Evolutionary conservation across 2,329 filamentous ascomycete genomes (phyloP).

Genomic region (Stromatinia cepivora): DNA sequence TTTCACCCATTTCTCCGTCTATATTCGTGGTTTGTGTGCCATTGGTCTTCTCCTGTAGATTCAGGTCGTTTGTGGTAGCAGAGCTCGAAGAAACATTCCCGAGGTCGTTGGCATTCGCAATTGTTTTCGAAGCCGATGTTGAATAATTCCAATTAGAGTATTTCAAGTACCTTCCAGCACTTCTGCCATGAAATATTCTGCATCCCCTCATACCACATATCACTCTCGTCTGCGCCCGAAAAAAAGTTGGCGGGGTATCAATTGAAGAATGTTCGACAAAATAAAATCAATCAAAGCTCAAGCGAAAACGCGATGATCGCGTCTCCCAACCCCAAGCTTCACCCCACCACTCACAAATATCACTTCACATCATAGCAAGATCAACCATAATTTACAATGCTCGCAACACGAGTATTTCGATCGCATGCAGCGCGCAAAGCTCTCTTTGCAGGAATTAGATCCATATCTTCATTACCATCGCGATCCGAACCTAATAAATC

Average conservation of each 20-base stretch:
- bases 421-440: conserved; percentile 32
- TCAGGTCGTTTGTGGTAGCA: not conserved
- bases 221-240: not conserved
- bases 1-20: not conserved
- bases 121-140: not conserved
- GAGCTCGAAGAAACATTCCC: not conserved
- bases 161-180: conserved; percentile 21
- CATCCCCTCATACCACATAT: conserved; percentile 38
- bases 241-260: not conserved
- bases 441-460: conserved; percentile 29
- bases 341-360: not conserved
- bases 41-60: not conserved
- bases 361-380: conserved; percentile 5
- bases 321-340: conserved; percentile 24
- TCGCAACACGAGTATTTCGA: conserved; percentile 35
- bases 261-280: conserved; percentile 7
- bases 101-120: not conserved
- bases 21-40: not conserved
- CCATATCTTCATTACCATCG: conserved; percentile 33
- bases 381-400: conserved; percentile 30
- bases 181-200: conserved; percentile 30
- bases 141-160: not conserved
- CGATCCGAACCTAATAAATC: conserved; percentile 37
- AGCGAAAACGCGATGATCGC: conserved; percentile 28
- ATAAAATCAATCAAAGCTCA: conserved; percentile 15